Percentiles rank a stretch among this genome's conserved stretches.
Evolutionary conservation across 2,329 filamentous ascomycete genomes (phyloP).

Genomic region (Stagonosporopsis tanaceti): DNA sequence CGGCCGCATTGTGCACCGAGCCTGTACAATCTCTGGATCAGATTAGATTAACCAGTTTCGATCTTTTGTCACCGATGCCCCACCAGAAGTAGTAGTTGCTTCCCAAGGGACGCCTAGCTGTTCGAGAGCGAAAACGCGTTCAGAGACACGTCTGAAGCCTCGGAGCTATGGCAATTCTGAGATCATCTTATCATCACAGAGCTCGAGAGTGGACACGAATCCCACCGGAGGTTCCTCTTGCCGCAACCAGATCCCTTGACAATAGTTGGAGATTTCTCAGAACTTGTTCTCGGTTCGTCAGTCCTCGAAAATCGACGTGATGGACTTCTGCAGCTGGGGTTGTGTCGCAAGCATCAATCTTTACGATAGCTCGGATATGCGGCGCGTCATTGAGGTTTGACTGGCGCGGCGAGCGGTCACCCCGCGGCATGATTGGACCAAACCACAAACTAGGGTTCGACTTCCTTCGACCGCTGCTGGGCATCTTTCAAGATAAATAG

Average conservation of each 20-base stretch:
- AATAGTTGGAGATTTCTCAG: background rate
- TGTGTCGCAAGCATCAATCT: background rate
- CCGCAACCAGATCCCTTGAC: background rate
- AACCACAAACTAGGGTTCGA: constrained; percentile 11
- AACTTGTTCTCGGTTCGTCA: background rate
- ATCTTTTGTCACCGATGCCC: constrained; percentile 18
- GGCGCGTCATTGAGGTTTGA: constrained; percentile 9
- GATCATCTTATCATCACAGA: background rate
- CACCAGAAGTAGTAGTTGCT: background rate
- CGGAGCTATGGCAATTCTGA: constrained; percentile 5
- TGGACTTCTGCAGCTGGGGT: background rate
- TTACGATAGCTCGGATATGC: background rate
- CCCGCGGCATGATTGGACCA: constrained; percentile 14
- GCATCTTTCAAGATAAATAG: background rate
- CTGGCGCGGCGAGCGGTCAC: constrained; percentile 3
- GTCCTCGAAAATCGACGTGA: background rate
- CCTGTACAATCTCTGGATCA: constrained; percentile 31
- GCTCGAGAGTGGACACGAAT: background rate
- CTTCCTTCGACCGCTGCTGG: constrained; percentile 8
- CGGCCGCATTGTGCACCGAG: constrained; percentile 27
- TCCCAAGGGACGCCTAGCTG: background rate
- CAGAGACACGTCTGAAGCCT: constrained; percentile 12
- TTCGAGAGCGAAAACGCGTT: constrained; percentile 7
- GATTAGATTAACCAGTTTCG: constrained; percentile 38
- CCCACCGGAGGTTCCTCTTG: background rate